Evolutionary conservation across 345 rosid species (phyloP), one percentile per base, ranked within the genome.

Genomic region (Brassica nigra): DNA sequence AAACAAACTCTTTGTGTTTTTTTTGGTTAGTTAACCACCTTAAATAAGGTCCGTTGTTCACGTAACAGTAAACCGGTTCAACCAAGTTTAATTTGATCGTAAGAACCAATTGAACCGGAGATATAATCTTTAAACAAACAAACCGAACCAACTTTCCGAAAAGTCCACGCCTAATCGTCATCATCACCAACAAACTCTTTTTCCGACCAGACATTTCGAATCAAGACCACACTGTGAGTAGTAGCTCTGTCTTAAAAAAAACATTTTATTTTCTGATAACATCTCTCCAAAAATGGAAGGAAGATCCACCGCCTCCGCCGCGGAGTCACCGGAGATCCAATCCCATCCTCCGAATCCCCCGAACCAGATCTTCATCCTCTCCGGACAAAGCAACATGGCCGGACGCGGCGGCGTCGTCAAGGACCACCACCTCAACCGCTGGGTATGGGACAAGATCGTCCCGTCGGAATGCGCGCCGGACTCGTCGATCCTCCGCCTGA

Each of bases 331-430:
- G 2, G 77, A 67, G 80, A 72, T 47, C 44, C 74, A 71, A 27
- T 0, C 14, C 44, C 74, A 71, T 11, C 3, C 80, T 3, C 76
- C 78, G 11, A 79, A 85, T 4, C 89, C 79, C 2, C 76, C 81
- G 16, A 78, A 84, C 3, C 90, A 89, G 70, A 87, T 92, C 80
- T 95, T 91, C 86, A 83, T 95, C 62, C 87, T 95, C 76, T 88
- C 97, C 49, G 97, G 99, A 6, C 97, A 95, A 82, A 95, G 99
- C 86, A 95, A 93, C 89, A 92, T 91, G 97, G 88, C 90, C 8
- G 97, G 98, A 64, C 90, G 94, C 47, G 99, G 97, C 39, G 99
- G 94, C 28, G 96, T 90, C 10, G 30, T 81, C 71, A 88, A 75
- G 16, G 88, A 85, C 73, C 84, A 62, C 76, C 86, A 84, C 71